Base-by-base conservation (phyloP, 2,329 filamentous ascomycete species). In the Aspergillus awamori region DNA sequence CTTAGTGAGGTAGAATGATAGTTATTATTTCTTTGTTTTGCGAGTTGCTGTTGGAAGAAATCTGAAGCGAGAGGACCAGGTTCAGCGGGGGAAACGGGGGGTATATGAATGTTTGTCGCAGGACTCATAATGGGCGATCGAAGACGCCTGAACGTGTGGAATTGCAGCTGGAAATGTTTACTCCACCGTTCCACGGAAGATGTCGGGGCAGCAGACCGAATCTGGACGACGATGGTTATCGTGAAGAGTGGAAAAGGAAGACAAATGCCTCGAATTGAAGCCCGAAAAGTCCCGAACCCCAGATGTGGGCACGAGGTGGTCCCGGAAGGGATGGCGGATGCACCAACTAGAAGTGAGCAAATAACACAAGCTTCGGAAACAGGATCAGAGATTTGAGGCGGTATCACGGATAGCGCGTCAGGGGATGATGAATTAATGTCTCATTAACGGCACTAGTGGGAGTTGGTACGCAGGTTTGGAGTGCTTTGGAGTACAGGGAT, bases 1-100 rank as follows among this genome's bases (percentile, higher is more conserved):
- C 71, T 80, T 71, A 86, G 75, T 58, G 85, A 86, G 63, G 83
- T 81, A 48, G 84, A 87, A 69, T 86, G 84, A 71, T 84, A 86
- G 70, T 86, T 84, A 72, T 80, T 83, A 69, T 81, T 81, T 64
- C 83, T 80, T 74, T 86, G 84, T 73, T 85, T 86, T 69, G 79
- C 77, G 70, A 85, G 73, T 73, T 85, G 83, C 67, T 86, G 83
- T 77, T 82, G 79, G 74, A 80, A 79, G 76, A 85, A 86, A 77
- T 86, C 83, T 74, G 81, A 77, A 69, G 80, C 72, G 70, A 84
- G 74, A 77, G 77, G 78, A 75, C 79, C 76, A 72, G 80, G 75
- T 70, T 77, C 81, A 68, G 72, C 61, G 63, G 74, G 73, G 81
- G 76, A 72, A 68, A 28, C 62, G 55, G 71, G 73, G 75, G 75